Conservation (phyloP, 2,329 filamentous ascomycete genomes). For the Beauveria australis region DNA sequence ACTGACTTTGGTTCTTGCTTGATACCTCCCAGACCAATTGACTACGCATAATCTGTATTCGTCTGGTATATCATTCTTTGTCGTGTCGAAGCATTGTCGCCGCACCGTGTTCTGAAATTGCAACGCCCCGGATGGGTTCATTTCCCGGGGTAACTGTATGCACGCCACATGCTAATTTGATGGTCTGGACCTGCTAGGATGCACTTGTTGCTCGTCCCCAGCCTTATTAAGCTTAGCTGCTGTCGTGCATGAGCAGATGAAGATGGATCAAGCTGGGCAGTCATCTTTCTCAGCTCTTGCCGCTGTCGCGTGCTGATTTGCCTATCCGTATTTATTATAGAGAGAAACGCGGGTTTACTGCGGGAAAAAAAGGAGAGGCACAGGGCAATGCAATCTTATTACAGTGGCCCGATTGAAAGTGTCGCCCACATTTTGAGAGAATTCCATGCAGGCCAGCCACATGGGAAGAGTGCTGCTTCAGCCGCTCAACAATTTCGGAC, state of each 20-base stretch:
- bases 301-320: conserved; percentile 7
- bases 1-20: too few relatives aligned
- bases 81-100: not conserved
- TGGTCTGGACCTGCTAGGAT: not conserved
- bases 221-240: conserved; percentile 3
- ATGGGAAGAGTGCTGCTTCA: not conserved
- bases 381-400: not conserved
- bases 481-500: not conserved
- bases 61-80: too few relatives aligned
- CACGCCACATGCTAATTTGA: conserved; percentile 2
- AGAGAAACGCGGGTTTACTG: not conserved
- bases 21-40: too few relatives aligned
- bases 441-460: not conserved
- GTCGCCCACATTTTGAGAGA: not conserved
- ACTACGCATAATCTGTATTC: too few relatives aligned
- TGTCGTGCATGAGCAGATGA: not conserved
- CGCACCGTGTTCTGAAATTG: too few relatives aligned
- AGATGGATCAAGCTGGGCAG: not conserved
- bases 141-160: not conserved
- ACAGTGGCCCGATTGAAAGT: not conserved
- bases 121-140: not conserved
- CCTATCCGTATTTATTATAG: not conserved
- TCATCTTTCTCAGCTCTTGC: not conserved
- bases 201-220: not conserved
- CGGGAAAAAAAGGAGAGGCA: not conserved